Conservation (phyloP, 1,139 yeast genomes). For the Geotrichum macrosporum region DNA sequence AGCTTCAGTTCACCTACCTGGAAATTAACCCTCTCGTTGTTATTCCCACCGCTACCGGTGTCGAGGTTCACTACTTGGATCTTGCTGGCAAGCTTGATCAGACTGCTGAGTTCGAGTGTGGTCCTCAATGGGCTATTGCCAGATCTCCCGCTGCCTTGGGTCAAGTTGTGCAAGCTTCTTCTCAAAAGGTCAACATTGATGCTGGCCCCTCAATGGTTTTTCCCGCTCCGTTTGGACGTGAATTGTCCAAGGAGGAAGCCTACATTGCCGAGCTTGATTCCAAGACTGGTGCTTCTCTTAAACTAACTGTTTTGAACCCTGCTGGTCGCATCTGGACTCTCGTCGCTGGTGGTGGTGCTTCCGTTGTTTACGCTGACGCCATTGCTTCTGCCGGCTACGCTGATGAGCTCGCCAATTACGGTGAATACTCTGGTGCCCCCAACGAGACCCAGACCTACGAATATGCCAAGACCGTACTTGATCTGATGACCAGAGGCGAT, state of each 20-base stretch:
- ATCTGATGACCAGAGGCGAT: conserved; percentile 44
- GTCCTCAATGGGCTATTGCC: conserved; percentile 48
- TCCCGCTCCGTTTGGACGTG: conserved; percentile 50
- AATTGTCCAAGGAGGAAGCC: conserved; percentile 44
- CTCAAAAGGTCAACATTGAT: conserved; percentile 37
- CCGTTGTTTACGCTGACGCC: conserved; percentile 48
- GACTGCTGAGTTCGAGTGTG: conserved; percentile 49
- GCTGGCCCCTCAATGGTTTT: conserved; percentile 48
- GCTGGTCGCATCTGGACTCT: conserved; percentile 46
- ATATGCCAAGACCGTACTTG: conserved; percentile 47
- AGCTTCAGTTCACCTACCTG: conserved; percentile 45
- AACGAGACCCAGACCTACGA: conserved; percentile 47
- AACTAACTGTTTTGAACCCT: conserved; percentile 44
- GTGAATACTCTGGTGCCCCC: conserved; percentile 45
- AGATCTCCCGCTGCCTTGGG: conserved; percentile 45
- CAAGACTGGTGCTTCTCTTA: conserved; percentile 48
- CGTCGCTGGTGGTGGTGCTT: conserved; percentile 35
- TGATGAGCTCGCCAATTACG: conserved; percentile 45
- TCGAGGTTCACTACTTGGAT: conserved; percentile 46
- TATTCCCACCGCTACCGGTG: conserved; percentile 40
- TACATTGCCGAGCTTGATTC: conserved; percentile 48
- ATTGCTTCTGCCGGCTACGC: conserved; percentile 47
- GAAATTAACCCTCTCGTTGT: conserved; percentile 48
- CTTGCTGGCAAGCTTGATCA: conserved; percentile 48
- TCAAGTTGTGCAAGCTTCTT: conserved; percentile 29